These are phyloP conservation scores for Lodderomyces elongisporus DNA, from an alignment of 1,139 yeast species.

Conservation along the genomic window DNA sequence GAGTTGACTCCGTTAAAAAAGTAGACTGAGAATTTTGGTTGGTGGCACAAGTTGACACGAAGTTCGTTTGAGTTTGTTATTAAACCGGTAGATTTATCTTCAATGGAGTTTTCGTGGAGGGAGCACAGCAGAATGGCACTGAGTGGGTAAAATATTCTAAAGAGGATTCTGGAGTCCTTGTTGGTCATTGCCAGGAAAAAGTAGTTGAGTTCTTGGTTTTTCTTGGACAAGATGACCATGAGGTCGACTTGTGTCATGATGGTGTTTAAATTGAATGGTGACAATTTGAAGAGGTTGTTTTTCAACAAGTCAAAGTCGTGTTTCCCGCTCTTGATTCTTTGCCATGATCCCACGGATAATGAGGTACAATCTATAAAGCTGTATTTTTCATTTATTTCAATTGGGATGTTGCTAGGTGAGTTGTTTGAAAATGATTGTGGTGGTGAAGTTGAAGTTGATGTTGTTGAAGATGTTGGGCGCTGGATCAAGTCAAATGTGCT, in stretches of 20 bases:
- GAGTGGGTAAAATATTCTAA: conserved; percentile 65
- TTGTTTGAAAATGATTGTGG: conserved; percentile 1
- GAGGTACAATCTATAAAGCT: conserved; percentile 63
- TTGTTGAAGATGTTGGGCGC: neutral
- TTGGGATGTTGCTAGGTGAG: conserved; percentile 29
- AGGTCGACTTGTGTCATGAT: conserved; percentile 66
- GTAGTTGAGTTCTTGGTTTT: conserved; percentile 66
- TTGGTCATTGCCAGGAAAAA: conserved; percentile 68
- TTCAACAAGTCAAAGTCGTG: conserved; percentile 38
- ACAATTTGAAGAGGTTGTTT: conserved; percentile 50
- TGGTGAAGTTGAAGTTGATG: neutral
- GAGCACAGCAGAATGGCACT: conserved; percentile 43
- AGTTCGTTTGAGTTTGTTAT: conserved; percentile 28
- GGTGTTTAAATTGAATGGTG: conserved; percentile 59
- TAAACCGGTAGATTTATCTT: neutral
- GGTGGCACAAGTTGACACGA: conserved; percentile 46
- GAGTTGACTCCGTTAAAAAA: conserved; percentile 50
- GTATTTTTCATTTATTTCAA: conserved; percentile 61
- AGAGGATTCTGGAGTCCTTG: conserved; percentile 53
- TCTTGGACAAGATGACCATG: conserved; percentile 60
- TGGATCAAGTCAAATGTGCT: neutral
- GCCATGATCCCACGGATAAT: conserved; percentile 75
- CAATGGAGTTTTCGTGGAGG: conserved; percentile 41
- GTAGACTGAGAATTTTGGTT: conserved; percentile 75
- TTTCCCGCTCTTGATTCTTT: conserved; percentile 62